Evolutionary conservation across 1,139 yeast genomes (phyloP).

Genomic region (Yamadazyma diospyri): DNA sequence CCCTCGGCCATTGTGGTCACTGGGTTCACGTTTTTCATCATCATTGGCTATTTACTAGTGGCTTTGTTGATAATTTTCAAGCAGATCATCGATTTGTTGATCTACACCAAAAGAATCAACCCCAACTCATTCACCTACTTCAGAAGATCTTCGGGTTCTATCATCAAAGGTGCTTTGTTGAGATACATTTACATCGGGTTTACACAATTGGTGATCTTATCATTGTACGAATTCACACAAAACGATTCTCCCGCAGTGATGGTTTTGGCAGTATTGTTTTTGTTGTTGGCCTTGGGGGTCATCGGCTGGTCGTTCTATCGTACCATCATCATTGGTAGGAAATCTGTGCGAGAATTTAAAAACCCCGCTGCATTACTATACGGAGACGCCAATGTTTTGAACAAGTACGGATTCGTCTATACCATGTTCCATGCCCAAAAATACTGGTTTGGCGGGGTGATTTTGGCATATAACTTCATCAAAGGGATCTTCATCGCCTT

Average conservation of each 20-base stretch:
- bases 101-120: slow-evolving; percentile 42
- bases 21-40: slow-evolving; percentile 69
- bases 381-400: slow-evolving; percentile 61
- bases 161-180: slow-evolving; percentile 64
- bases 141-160: slow-evolving; percentile 49
- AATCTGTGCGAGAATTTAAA: slow-evolving; percentile 49
- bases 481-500: slow-evolving; percentile 66
- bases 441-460: slow-evolving; percentile 71
- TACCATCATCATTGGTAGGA: slow-evolving; percentile 53
- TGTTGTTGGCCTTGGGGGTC: slow-evolving; percentile 51
- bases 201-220: slow-evolving; percentile 63
- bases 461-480: slow-evolving; percentile 51
- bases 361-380: slow-evolving; percentile 79
- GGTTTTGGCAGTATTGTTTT: slow-evolving; percentile 62
- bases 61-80: slow-evolving; percentile 51
- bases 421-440: slow-evolving; percentile 76
- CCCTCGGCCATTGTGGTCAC: slow-evolving; percentile 71
- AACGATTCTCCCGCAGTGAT: slow-evolving; percentile 74
- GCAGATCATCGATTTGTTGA: slow-evolving; percentile 45
- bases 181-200: slow-evolving; percentile 74
- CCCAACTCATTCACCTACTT: slow-evolving; percentile 46
- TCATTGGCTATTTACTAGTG: slow-evolving; percentile 55
- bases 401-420: slow-evolving; percentile 73
- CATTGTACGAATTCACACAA: slow-evolving; percentile 72
- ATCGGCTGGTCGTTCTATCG: slow-evolving; percentile 60